Conservation (phyloP, 345 rosid species). For the Eucalyptus tenuipes region DNA sequence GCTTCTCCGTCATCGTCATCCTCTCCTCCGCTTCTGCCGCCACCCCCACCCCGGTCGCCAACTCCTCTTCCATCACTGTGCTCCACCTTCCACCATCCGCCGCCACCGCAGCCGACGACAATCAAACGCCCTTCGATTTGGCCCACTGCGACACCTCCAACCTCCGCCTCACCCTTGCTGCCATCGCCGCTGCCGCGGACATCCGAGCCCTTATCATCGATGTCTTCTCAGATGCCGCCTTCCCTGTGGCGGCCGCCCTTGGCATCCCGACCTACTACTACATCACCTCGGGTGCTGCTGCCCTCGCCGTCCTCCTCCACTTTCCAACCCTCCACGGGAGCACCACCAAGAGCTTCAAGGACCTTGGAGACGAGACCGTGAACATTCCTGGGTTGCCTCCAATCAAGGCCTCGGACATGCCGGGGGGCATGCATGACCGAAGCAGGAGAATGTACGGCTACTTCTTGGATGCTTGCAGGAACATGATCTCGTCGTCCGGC, state of each 20-base stretch:
- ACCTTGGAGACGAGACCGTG: background rate
- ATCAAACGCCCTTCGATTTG: background rate
- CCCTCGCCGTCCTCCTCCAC: slow-evolving; percentile 5
- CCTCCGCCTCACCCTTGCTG: background rate
- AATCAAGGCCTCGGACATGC: background rate
- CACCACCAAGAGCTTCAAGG: background rate
- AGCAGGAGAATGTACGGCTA: background rate
- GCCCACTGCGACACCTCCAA: background rate
- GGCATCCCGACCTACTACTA: slow-evolving; percentile 11
- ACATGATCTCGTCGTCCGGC: background rate
- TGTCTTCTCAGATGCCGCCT: slow-evolving; percentile 3
- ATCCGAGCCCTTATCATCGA: slow-evolving; percentile 15
- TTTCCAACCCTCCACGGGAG: background rate
- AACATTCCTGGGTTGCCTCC: slow-evolving; percentile 11
- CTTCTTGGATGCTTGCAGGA: background rate
- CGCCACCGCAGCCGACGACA: background rate
- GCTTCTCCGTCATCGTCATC: background rate
- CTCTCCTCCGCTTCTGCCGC: background rate
- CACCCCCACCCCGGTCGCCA: background rate
- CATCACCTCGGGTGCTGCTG: background rate
- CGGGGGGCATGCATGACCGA: background rate
- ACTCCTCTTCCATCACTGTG: slow-evolving; percentile 12
- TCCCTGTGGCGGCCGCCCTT: slow-evolving; percentile 2
- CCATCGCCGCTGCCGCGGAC: background rate
- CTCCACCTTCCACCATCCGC: slow-evolving; percentile 7